phyloP scores from a whole-genome alignment of 169 alveolate species.

The Ophryocystis elektroscirrha region DNA sequence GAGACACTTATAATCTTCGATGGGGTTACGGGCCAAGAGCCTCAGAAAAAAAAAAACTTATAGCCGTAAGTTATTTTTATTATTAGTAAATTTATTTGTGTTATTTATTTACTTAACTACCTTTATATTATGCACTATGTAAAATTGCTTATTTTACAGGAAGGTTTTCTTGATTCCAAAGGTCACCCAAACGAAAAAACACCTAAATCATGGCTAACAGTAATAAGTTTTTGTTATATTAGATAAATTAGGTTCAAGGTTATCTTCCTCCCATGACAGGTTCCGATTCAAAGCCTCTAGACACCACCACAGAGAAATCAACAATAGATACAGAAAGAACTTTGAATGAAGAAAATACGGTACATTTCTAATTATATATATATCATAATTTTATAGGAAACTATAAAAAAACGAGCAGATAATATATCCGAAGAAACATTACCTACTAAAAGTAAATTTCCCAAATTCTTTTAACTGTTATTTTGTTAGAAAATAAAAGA shows the following conservation, averaged over 20 bases:
- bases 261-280: background rate
- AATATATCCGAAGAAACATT: no score
- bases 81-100: background rate
- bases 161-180: conserved; percentile 9
- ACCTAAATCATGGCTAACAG: conserved; percentile 25
- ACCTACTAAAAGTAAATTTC: no score
- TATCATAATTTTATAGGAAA: no score
- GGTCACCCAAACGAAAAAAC: conserved; percentile 38
- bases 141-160: background rate
- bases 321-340: no score
- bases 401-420: no score
- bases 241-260: background rate
- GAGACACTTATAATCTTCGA: conserved; percentile 93
- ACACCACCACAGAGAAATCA: background rate
- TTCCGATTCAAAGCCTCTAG: background rate
- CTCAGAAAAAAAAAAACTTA: conserved; percentile 81
- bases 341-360: no score
- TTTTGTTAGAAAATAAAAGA: no score
- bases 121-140: background rate
- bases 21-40: conserved; percentile 99
- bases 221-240: no score
- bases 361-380: no score
- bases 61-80: conserved; percentile 60
- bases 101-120: background rate
- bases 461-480: no score